A percentile compares a stretch with the other conserved stretches of the same genome.
Evolutionary conservation across 108 stramenopile genomes (phyloP).

Genomic region (Heterococcus sp.): DNA sequence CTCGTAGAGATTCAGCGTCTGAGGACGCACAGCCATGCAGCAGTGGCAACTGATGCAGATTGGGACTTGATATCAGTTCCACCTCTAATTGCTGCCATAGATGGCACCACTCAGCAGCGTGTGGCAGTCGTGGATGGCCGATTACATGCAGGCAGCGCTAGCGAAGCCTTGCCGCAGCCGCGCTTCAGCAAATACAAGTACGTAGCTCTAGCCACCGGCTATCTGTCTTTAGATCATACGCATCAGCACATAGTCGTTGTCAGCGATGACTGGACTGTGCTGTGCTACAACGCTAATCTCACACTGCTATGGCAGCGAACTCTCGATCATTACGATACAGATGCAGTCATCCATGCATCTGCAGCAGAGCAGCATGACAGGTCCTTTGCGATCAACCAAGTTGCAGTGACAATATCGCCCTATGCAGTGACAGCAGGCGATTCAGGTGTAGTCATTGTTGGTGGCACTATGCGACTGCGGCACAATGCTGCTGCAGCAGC

Average conservation of each 20-base stretch:
- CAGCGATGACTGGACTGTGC: conserved; percentile 19
- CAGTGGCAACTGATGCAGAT: too few relatives aligned
- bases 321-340: conserved; percentile 1
- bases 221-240: not conserved
- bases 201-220: not conserved
- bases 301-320: not conserved
- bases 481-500: conserved; percentile 1
- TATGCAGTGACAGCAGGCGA: not conserved
- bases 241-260: conserved; percentile 11
- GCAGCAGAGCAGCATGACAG: not conserved
- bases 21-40: too few relatives aligned
- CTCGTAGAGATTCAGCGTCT: too few relatives aligned
- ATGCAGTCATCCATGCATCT: not conserved
- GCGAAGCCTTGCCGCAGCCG: too few relatives aligned
- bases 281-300: conserved; percentile 14
- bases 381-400: conserved; percentile 20
- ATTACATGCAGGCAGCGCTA: too few relatives aligned
- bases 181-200: too few relatives aligned
- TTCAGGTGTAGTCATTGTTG: conserved; percentile 9
- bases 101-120: too few relatives aligned
- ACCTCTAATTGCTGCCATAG: too few relatives aligned
- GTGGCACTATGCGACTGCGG: conserved; percentile 18
- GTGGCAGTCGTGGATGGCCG: too few relatives aligned
- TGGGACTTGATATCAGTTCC: too few relatives aligned
- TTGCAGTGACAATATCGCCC: not conserved